Evolutionary conservation across 257 asterid species (phyloP).

Genomic region (Solanum appendiculatum): DNA sequence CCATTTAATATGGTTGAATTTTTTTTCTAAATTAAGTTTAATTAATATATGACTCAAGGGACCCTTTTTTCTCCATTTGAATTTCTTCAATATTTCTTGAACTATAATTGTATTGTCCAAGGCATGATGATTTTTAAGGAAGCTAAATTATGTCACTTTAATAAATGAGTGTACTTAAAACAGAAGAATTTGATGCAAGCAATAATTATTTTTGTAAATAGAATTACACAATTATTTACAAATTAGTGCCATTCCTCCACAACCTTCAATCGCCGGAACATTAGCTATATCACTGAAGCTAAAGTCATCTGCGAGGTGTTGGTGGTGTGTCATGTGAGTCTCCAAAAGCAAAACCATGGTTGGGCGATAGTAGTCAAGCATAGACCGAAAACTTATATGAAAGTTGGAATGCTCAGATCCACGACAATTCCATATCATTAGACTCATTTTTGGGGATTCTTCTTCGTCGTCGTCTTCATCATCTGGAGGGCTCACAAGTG

Average conservation of each 20-base stretch:
- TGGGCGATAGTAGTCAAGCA: not conserved
- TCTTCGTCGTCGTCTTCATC: not conserved
- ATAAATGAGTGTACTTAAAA: not conserved
- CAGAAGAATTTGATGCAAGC: not conserved
- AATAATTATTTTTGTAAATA: no score
- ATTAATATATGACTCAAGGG: not conserved
- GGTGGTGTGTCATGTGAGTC: not conserved
- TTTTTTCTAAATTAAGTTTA: not conserved
- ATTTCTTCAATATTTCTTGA: not conserved
- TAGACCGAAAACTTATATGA: not conserved
- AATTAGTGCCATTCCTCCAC: not conserved
- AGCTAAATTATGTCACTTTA: not conserved
- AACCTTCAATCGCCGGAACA: not conserved
- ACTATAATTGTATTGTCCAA: not conserved
- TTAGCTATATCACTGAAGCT: not conserved
- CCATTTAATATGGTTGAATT: not conserved
- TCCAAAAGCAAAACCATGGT: not conserved
- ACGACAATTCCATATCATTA: not conserved
- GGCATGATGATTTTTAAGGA: not conserved
- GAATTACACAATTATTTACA: no score
- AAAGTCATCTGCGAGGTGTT: not conserved
- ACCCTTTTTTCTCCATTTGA: not conserved
- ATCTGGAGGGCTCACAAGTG: not conserved
- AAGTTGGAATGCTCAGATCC: not conserved
- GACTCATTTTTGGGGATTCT: not conserved